These are phyloP conservation scores for Populus deltoides DNA, from an alignment of 345 rosid genomes.

Conservation along the genomic window DNA sequence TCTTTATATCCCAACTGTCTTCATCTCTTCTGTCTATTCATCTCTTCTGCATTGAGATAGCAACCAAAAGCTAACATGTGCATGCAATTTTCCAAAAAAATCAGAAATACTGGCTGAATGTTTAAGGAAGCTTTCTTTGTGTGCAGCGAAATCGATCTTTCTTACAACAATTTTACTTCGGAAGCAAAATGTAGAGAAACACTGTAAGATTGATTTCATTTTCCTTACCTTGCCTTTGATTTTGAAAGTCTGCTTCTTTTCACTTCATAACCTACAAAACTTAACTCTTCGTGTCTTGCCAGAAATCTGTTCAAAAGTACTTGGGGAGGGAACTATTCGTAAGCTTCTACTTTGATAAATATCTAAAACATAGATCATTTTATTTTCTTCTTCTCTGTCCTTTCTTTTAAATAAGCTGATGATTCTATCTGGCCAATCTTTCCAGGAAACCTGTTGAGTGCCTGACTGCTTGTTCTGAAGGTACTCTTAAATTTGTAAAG, in stretches of 20 bases:
- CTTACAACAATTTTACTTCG: conserved; percentile 15
- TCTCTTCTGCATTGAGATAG: no score
- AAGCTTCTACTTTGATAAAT: not conserved
- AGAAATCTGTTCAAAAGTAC: conserved; percentile 13
- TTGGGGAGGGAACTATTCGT: not conserved
- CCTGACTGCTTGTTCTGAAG: no score
- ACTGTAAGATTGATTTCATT: not conserved
- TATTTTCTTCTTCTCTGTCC: not conserved
- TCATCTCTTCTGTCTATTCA: no score
- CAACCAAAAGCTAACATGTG: no score
- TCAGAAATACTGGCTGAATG: not conserved
- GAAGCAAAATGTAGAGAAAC: not conserved
- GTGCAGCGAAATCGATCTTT: conserved; percentile 19
- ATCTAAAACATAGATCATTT: not conserved
- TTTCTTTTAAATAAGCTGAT: no score
- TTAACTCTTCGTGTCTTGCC: not conserved
- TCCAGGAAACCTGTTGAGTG: no score
- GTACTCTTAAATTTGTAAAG: not conserved
- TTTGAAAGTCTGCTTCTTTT: not conserved
- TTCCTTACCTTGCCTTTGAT: not conserved
- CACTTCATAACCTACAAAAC: not conserved
- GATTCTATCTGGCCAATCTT: no score
- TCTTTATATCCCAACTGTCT: no score
- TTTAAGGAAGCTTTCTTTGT: not conserved
- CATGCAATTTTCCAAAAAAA: not conserved